phyloP scores from a whole-genome alignment of 2,329 filamentous ascomycete species.

The Lasiodiplodia sp. region DNA sequence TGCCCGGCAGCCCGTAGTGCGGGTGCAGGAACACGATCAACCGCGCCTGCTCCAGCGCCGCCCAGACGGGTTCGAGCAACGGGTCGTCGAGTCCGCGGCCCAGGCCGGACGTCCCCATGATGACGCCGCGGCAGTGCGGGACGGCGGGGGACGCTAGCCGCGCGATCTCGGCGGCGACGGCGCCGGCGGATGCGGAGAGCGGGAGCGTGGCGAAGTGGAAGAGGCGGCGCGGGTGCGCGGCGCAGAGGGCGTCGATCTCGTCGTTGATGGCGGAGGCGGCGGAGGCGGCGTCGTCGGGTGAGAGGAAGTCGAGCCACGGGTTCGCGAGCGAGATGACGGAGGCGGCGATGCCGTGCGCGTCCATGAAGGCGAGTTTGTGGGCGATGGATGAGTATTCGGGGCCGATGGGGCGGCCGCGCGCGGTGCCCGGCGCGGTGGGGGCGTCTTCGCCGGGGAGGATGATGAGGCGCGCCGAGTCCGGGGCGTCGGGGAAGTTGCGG shows the following conservation, averaged over 20 bases:
- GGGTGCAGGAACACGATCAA: slow-evolving; percentile 85
- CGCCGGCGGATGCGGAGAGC: slow-evolving; percentile 68
- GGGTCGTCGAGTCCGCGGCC: slow-evolving; percentile 81
- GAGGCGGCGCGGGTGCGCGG: slow-evolving; percentile 68
- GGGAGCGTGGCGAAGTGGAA: slow-evolving; percentile 87
- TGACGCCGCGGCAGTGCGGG: slow-evolving; percentile 79
- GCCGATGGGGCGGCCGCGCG: slow-evolving; percentile 82
- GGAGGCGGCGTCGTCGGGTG: slow-evolving; percentile 64
- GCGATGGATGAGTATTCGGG: slow-evolving; percentile 81
- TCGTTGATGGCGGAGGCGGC: slow-evolving; percentile 76
- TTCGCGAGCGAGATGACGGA: slow-evolving; percentile 91
- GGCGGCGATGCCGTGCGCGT: slow-evolving; percentile 78
- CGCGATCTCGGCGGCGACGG: slow-evolving; percentile 70
- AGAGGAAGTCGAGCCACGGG: slow-evolving; percentile 90
- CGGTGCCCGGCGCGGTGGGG: slow-evolving; percentile 56
- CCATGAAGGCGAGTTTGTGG: slow-evolving; percentile 88
- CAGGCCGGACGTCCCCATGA: slow-evolving; percentile 84
- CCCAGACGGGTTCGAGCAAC: slow-evolving; percentile 73
- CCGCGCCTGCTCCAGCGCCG: slow-evolving; percentile 68
- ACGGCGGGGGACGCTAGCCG: slow-evolving; percentile 62
- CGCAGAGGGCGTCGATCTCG: slow-evolving; percentile 78
- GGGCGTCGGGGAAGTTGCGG: slow-evolving; percentile 65
- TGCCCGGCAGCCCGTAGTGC: slow-evolving; percentile 84
- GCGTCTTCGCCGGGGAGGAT: slow-evolving; percentile 67
- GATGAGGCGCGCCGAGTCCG: slow-evolving; percentile 67